These are phyloP conservation scores for Neltuma alba DNA, from an alignment of 306 rosid species.

Conservation along the genomic window DNA sequence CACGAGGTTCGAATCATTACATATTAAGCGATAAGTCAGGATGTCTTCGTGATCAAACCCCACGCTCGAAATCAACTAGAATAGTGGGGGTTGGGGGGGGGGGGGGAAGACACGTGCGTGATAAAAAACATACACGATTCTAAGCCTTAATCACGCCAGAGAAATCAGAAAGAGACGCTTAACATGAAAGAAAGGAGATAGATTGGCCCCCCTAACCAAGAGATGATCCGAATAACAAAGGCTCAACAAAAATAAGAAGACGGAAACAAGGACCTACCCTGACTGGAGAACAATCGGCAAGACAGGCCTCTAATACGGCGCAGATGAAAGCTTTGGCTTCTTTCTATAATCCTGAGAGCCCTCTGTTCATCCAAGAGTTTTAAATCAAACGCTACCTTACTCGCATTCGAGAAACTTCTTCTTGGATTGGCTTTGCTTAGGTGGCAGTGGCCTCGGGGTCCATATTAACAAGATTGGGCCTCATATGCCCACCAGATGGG, in stretches of 20 bases:
- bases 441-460: neutral
- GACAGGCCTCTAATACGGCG: neutral
- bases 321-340: neutral
- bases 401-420: constrained; percentile 47
- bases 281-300: neutral
- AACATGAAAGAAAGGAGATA: neutral
- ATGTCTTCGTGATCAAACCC: neutral
- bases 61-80: neutral
- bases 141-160: neutral
- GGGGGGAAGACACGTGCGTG: neutral
- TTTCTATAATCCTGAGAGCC: neutral
- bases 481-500: too few relatives aligned
- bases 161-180: neutral
- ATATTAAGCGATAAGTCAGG: neutral
- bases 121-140: neutral
- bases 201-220: neutral
- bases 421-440: neutral
- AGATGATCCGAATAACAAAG: neutral
- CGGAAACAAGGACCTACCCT: constrained; percentile 2
- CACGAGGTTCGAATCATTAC: neutral
- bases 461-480: neutral
- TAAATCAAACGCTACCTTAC: neutral
- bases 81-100: too few relatives aligned
- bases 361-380: neutral
- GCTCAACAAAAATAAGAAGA: neutral